These are phyloP conservation scores for Fusarium sp. DNA, from an alignment of 2,329 filamentous ascomycete species.

Conservation along the genomic window DNA sequence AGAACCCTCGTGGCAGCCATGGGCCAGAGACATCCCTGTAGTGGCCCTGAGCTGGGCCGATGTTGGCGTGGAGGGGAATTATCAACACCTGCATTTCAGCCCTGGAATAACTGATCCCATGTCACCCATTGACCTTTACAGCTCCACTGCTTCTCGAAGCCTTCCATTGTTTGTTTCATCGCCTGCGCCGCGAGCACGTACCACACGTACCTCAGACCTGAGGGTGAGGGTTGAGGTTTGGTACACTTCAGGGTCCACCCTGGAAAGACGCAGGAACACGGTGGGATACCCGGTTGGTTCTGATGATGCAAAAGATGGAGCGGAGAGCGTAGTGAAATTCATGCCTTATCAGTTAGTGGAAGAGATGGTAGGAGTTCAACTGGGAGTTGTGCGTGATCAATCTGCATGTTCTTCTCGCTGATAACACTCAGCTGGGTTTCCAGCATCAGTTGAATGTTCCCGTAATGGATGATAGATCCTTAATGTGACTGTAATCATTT, in stretches of 20 bases:
- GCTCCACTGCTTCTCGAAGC: slow-evolving; percentile 50
- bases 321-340: slow-evolving; percentile 4
- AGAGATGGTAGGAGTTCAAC: not conserved
- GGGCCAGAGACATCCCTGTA: slow-evolving; percentile 47
- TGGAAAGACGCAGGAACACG: slow-evolving; percentile 35
- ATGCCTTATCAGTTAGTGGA: not conserved
- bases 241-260: slow-evolving; percentile 36
- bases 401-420: not conserved
- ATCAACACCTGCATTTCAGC: slow-evolving; percentile 40
- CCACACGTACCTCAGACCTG: slow-evolving; percentile 38
- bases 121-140: slow-evolving; percentile 21
- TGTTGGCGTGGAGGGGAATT: slow-evolving; percentile 23
- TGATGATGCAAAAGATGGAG: slow-evolving; percentile 32
- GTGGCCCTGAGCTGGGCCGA: slow-evolving; percentile 21
- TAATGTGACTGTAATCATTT: not conserved
- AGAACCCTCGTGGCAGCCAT: slow-evolving; percentile 48
- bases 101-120: slow-evolving; percentile 38
- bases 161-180: slow-evolving; percentile 49
- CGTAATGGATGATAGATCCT: not conserved
- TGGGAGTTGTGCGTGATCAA: not conserved
- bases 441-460: not conserved
- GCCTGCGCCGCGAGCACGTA: slow-evolving; percentile 42
- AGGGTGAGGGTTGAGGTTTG: slow-evolving; percentile 12
- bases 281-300: slow-evolving; percentile 40
- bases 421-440: not conserved